Evolutionary conservation across 2,329 filamentous ascomycete species (phyloP), one percentile per base, ranked within the genome.

Genomic region (Nannizzia gypsea): DNA sequence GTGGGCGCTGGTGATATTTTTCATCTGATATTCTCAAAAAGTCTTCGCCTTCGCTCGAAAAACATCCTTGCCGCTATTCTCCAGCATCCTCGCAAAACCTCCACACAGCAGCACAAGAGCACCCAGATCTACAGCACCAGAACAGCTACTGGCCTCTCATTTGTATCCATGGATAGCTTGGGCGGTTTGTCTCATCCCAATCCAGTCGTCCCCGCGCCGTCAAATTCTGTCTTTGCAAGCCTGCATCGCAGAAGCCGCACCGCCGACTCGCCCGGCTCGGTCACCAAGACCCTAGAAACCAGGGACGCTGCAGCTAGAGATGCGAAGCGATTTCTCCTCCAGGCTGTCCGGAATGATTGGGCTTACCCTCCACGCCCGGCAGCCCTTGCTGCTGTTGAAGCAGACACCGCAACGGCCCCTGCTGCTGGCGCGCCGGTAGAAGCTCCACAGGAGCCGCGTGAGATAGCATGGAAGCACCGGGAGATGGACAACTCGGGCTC

Each of bases 321-420:
- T 28, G 73, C 74, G 28, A 77, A 74, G 63, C 64, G 67, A 26
- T 71, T 74, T 56, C 67, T 77, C 56, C 72, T 70, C 50, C 67
- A 72, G 20, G 67, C 73, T 17, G 68, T 76, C 24, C 72, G 74
- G 26, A 71, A 73, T 61, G 74, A 77, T 67, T 77, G 75, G 75
- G 65, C 67, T 44, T 76, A 71, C 59, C 60, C 63, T 11, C 56
- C 59, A 6, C 22, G 40, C n/a, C 31, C 1, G 31, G 13, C 31
- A 36, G 9, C 9, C 13, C 9, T 11, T 13, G 31, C 31, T 36
- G 31, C 31, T 13, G 31, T 11, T 36, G 34, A 34, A 9, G 28
- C 56, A 31, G 48, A 57, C 11, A 24, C 52, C 26, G 44, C 60
- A 20, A 22, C 5, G 46, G 13, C 22, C n/a, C n/a, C n/a, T 52